Percentiles rank a stretch among this genome's conserved stretches.
Evolutionary conservation across 1,284 basidiomycete species (phyloP).

Genomic region (Takashimella koratensis): DNA sequence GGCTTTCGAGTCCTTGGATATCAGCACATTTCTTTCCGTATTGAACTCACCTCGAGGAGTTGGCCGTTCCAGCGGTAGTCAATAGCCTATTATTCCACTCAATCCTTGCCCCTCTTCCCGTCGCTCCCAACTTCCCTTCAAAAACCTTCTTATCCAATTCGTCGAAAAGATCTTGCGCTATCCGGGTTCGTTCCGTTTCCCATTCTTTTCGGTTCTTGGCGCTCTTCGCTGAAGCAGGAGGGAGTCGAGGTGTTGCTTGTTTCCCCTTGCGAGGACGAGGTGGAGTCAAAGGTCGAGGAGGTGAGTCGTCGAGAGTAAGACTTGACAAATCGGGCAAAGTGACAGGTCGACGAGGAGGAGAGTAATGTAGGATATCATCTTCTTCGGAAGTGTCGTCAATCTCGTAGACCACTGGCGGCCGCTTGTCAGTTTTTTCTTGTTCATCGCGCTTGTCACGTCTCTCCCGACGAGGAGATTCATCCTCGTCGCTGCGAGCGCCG

Average conservation of each 20-base stretch:
- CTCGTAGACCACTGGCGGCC: slow-evolving; percentile 7
- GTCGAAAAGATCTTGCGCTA: slow-evolving; percentile 37
- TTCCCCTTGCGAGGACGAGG: neutral
- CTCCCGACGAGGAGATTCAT: neutral
- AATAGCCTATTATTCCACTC: slow-evolving; percentile 43
- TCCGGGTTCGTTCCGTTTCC: slow-evolving; percentile 21
- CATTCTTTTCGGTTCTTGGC: slow-evolving; percentile 21
- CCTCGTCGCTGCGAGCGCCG: slow-evolving; percentile 1
- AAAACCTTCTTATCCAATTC: slow-evolving; percentile 43
- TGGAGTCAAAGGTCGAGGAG: neutral
- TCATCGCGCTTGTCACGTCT: neutral
- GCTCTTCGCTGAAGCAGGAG: neutral
- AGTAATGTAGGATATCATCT: slow-evolving; percentile 19
- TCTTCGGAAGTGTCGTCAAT: slow-evolving; percentile 5
- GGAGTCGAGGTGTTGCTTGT: neutral
- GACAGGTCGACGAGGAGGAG: slow-evolving; percentile 16
- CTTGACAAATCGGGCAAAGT: slow-evolving; percentile 16
- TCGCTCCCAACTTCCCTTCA: slow-evolving; percentile 26
- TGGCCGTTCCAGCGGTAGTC: slow-evolving; percentile 44
- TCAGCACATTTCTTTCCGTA: neutral
- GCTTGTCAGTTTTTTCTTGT: slow-evolving; percentile 3
- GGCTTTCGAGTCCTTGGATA: slow-evolving; percentile 1
- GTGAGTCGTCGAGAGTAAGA: slow-evolving; percentile 8
- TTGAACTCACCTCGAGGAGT: slow-evolving; percentile 20
- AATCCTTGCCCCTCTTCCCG: slow-evolving; percentile 24